These are phyloP conservation scores for Thraustochytrium sp. DNA, from an alignment of 352 stramenopile species.

Conservation along the genomic window DNA sequence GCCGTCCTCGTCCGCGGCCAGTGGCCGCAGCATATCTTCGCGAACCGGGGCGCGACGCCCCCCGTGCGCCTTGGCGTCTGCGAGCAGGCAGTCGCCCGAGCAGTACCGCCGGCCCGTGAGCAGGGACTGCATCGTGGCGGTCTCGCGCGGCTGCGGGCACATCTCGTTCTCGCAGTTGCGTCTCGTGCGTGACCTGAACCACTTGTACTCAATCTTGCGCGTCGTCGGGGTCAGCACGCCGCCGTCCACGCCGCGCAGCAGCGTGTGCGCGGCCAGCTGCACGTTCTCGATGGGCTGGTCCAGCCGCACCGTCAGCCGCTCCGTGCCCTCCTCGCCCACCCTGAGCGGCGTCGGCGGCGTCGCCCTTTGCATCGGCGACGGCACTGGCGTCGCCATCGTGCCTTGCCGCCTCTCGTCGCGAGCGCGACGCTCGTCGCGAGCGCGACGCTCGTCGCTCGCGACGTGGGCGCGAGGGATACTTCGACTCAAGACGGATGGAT, in stretches of 20 bases:
- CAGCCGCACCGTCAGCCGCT: conserved; percentile 26
- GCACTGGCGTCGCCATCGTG: too few relatives aligned
- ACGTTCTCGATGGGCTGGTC: conserved; percentile 42
- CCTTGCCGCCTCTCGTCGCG: too few relatives aligned
- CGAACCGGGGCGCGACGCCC: background rate
- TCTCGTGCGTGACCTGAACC: background rate
- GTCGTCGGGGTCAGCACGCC: conserved; percentile 2
- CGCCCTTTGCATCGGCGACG: too few relatives aligned
- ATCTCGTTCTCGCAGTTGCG: conserved; percentile 5
- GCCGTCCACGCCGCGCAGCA: conserved; percentile 14
- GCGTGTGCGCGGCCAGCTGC: conserved; percentile 7
- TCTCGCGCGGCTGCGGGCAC: background rate
- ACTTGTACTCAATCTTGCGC: conserved; percentile 17
- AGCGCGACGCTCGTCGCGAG: too few relatives aligned
- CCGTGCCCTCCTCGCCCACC: background rate
- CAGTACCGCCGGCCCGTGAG: background rate
- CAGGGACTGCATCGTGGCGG: background rate
- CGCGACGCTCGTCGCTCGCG: too few relatives aligned
- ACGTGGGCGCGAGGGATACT: too few relatives aligned
- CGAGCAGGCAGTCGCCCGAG: conserved; percentile 3
- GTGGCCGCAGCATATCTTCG: background rate
- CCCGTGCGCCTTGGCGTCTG: background rate
- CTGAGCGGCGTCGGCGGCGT: background rate
- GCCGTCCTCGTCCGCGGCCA: background rate
- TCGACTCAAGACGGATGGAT: too few relatives aligned